Evolutionary conservation across 257 asterid genomes (phyloP).

Genomic region (Salvia miltiorrhiza): DNA sequence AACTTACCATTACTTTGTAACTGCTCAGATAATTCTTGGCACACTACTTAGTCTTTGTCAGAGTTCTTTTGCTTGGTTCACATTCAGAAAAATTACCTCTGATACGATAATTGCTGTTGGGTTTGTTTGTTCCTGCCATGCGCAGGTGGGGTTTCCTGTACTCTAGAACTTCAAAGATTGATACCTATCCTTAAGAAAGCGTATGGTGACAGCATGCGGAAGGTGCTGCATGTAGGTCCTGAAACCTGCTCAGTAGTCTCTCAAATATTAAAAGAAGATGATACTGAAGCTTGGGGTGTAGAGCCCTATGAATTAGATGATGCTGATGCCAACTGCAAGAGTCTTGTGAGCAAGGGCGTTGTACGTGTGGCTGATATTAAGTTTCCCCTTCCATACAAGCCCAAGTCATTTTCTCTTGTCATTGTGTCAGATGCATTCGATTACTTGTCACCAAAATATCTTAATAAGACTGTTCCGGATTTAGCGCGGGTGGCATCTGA

Average conservation of each 20-base stretch:
- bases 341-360: constrained; percentile 70
- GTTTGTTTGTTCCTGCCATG: constrained; percentile 14
- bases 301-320: constrained; percentile 87
- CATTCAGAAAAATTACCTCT: not conserved
- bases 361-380: constrained; percentile 89
- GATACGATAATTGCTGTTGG: not conserved
- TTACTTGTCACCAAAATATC: constrained; percentile 82
- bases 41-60: not conserved
- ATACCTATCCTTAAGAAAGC: constrained; percentile 70
- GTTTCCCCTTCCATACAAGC: constrained; percentile 84
- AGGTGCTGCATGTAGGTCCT: constrained; percentile 85
- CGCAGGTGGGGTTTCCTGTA: constrained; percentile 74
- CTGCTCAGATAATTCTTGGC: constrained; percentile 5
- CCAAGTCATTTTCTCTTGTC: constrained; percentile 82
- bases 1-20: not conserved
- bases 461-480: constrained; percentile 72
- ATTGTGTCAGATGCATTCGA: constrained; percentile 81
- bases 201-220: constrained; percentile 74
- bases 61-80: not conserved
- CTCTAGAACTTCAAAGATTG: constrained; percentile 54
- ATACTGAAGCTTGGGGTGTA: constrained; percentile 88
- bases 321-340: constrained; percentile 66
- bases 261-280: constrained; percentile 68
- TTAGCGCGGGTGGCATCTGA: constrained; percentile 72
- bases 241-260: constrained; percentile 84